phyloP scores from a whole-genome alignment of 2,329 filamentous ascomycete species.

The Aspergillus melleus region DNA sequence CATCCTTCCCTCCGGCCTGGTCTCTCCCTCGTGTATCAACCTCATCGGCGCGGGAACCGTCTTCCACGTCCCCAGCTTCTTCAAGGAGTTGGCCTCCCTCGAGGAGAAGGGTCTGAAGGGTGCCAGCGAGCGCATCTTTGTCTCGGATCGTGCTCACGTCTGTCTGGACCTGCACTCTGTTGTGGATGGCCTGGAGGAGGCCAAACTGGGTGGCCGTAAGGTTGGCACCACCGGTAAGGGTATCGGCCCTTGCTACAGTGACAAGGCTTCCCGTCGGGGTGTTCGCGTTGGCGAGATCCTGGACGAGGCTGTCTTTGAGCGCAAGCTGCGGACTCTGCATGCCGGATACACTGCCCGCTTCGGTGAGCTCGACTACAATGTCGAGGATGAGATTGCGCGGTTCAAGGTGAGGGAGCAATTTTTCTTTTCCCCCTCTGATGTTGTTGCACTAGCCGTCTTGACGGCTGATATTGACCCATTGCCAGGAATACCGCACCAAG shows the following conservation, averaged over 20 bases:
- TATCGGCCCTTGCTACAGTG: conserved; percentile 61
- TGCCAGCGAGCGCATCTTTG: conserved; percentile 44
- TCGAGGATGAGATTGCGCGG: conserved; percentile 59
- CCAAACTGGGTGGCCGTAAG: conserved; percentile 45
- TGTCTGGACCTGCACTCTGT: conserved; percentile 47
- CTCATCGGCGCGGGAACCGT: conserved; percentile 50
- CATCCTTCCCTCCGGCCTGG: conserved; percentile 48
- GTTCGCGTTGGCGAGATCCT: conserved; percentile 60
- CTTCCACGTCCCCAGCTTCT: conserved; percentile 50
- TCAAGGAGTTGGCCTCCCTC: conserved; percentile 47
- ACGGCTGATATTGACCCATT: not conserved
- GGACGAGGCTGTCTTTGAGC: conserved; percentile 57
- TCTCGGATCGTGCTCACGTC: conserved; percentile 49
- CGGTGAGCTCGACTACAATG: conserved; percentile 59
- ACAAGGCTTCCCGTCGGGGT: conserved; percentile 61
- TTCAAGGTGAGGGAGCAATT: conserved; percentile 50
- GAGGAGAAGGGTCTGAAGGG: conserved; percentile 45
- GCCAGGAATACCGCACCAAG: conserved; percentile 39
- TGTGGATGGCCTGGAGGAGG: conserved; percentile 49
- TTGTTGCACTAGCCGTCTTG: not conserved
- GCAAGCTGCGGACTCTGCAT: conserved; percentile 54
- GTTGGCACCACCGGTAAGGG: conserved; percentile 53
- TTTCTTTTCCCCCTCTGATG: not conserved
- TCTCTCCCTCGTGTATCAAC: conserved; percentile 47
- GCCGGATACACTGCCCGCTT: conserved; percentile 57